Percentiles rank a stretch among this genome's conserved stretches.
Evolutionary conservation across 257 asterid genomes (phyloP).

Genomic region (Ligustrum vulgare): DNA sequence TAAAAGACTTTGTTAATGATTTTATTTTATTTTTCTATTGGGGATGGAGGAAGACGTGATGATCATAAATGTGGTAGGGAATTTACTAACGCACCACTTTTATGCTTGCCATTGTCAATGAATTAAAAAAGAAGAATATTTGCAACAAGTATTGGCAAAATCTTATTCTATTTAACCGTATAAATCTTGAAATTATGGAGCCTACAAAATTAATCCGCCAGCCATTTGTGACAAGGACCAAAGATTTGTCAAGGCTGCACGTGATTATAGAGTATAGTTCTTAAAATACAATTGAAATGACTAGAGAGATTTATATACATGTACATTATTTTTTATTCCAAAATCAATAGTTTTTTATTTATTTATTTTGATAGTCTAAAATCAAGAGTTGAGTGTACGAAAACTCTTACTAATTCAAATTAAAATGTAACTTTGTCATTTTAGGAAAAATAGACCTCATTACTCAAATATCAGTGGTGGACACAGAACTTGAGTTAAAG

Average conservation of each 20-base stretch:
- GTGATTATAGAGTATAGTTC: conserved; percentile 12
- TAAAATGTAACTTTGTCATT: neutral
- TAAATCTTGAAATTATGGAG: neutral
- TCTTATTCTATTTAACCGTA: neutral
- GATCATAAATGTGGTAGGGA: neutral
- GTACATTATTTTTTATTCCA: neutral
- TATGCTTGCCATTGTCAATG: conserved; percentile 8
- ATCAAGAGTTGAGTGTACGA: neutral
- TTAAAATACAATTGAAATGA: conserved; percentile 19
- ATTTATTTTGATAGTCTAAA: no score
- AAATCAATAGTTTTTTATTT: no score
- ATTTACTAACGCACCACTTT: neutral
- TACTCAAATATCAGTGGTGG: no score
- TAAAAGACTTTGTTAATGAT: neutral
- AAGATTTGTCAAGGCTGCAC: conserved; percentile 22
- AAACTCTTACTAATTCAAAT: neutral
- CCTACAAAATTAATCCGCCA: conserved; percentile 26
- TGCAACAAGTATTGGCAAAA: neutral
- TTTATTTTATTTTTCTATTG: neutral
- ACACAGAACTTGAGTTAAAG: no score
- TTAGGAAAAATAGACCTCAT: neutral
- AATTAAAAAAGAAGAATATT: neutral
- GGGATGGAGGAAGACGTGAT: neutral
- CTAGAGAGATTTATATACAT: conserved; percentile 6
- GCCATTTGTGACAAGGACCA: conserved; percentile 30